Conservation (phyloP, 176 grass and related monocot species). For the Oryza meyeriana region DNA sequence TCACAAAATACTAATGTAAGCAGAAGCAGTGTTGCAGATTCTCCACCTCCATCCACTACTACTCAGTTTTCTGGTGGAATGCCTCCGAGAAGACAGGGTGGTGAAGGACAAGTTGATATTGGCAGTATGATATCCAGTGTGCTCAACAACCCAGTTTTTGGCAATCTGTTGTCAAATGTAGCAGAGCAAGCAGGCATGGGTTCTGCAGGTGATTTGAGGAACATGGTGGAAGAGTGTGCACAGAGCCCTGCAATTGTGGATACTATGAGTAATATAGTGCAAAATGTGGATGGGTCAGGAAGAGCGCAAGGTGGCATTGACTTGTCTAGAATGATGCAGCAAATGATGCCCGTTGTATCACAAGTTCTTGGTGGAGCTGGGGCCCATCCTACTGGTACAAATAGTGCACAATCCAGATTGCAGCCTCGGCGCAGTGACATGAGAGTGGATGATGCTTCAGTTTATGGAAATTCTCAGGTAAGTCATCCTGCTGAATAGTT, state of each 20-base stretch:
- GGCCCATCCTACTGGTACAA: slow-evolving; percentile 18
- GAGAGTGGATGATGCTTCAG: neutral
- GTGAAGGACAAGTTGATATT: slow-evolving; percentile 49
- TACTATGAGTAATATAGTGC: slow-evolving; percentile 65
- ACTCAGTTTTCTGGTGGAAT: slow-evolving; percentile 29
- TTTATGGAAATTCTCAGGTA: slow-evolving; percentile 41
- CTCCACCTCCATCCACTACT: slow-evolving; percentile 18
- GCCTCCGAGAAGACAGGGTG: slow-evolving; percentile 35
- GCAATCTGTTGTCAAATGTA: slow-evolving; percentile 64
- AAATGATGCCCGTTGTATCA: slow-evolving; percentile 90
- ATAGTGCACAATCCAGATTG: slow-evolving; percentile 30
- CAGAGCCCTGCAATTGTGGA: slow-evolving; percentile 57
- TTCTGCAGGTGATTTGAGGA: slow-evolving; percentile 53
- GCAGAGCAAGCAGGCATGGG: slow-evolving; percentile 59
- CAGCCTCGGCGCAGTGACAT: slow-evolving; percentile 8
- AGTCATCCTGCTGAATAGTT: neutral
- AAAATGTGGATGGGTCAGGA: slow-evolving; percentile 60
- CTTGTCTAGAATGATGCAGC: slow-evolving; percentile 87
- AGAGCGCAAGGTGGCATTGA: slow-evolving; percentile 59
- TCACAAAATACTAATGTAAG: slow-evolving; percentile 34
- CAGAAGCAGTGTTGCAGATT: slow-evolving; percentile 5
- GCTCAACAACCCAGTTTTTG: slow-evolving; percentile 58
- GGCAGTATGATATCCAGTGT: slow-evolving; percentile 70
- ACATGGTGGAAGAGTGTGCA: slow-evolving; percentile 72
- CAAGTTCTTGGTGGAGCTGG: slow-evolving; percentile 64